Percentiles rank a stretch among this genome's conserved stretches.
phyloP scores from a whole-genome alignment of 352 stramenopile species.

The Phytophthora cactorum region DNA sequence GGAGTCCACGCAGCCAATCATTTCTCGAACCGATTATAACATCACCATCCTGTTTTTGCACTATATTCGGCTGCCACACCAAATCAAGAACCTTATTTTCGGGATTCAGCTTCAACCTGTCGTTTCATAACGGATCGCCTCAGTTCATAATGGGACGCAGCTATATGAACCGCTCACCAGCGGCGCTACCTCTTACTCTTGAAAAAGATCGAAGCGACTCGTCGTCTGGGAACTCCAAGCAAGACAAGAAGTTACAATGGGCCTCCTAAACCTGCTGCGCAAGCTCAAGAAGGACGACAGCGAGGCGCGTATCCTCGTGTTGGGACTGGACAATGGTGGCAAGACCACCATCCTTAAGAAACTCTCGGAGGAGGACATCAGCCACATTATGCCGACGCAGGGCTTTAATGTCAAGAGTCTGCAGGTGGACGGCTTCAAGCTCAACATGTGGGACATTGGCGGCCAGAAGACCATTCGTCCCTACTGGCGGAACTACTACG shows the following conservation, averaged over 20 bases:
- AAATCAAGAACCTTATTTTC: constrained; percentile 4
- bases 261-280: constrained; percentile 92
- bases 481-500: constrained; percentile 99
- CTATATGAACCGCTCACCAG: neutral
- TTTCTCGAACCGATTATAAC: constrained; percentile 19
- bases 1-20: constrained; percentile 23
- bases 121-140: constrained; percentile 26
- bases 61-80: constrained; percentile 6
- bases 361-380: constrained; percentile 95
- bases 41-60: neutral
- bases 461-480: constrained; percentile 98
- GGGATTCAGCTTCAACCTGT: constrained; percentile 17
- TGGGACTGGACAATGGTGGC: constrained; percentile 96
- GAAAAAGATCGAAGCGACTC: constrained; percentile 43
- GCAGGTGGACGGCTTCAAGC: constrained; percentile 96
- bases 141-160: constrained; percentile 11
- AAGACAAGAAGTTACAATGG: constrained; percentile 65
- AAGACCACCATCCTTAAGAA: constrained; percentile 98
- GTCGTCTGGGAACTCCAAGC: constrained; percentile 9
- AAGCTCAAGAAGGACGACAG: constrained; percentile 97
- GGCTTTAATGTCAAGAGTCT: constrained; percentile 98
- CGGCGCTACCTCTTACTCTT: constrained; percentile 41
- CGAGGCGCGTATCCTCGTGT: constrained; percentile 94
- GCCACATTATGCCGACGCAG: constrained; percentile 93
- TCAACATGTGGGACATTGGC: constrained; percentile 99